Evolutionary conservation across 495 filamentous ascomycete species (phyloP), one percentile per base, ranked within the genome.

Genomic region (Chaetomidium leptoderma): DNA sequence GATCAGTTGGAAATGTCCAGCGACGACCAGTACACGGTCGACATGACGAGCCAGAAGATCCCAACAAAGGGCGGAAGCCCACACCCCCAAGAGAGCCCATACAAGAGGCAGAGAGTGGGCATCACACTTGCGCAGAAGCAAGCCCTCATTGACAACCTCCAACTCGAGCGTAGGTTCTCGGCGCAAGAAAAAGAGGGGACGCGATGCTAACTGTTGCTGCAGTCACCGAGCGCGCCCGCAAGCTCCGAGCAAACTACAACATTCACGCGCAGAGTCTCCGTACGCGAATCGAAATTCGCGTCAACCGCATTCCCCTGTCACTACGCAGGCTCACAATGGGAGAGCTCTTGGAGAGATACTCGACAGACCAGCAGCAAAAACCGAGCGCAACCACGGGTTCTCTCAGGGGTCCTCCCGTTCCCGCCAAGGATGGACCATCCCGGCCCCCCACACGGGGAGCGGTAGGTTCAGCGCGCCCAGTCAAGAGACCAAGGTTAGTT

Each of bases 181-280:
- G 32, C n/a, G 29, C 27, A 19, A 21, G 24, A 6, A 7, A 29
- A 33, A n/a, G 9, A 0, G 10, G 35, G 23, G 46, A 57, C 39
- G 45, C 55, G 46, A 55, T 10, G 14, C 58, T 73, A 54, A 71
- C 57, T 53, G 49, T 4, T 5, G 42, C 29, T 43, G 13, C 62
- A 97, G 93, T 97, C 60, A 92, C 89, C 27, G 91, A 96, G 74
- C 85, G 93, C 62, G 90, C 89, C 35, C 83, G 93, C 53, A 95
- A 93, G 71, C 83, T 97, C 26, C 87, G 92, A 60, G 86, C 92
- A 4, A 91, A 95, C 71, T 96, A 95, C 75, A 86, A 86, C 32
- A 78, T 95, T 33, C 91, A 95, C 71, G 86, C 90, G 13, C 86
- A 90, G 67, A 88, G 88, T 58, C 80, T 97, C 13, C 82, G 86